phyloP scores from a whole-genome alignment of 106 monocot genomes.

The Dioscorea alata region DNA sequence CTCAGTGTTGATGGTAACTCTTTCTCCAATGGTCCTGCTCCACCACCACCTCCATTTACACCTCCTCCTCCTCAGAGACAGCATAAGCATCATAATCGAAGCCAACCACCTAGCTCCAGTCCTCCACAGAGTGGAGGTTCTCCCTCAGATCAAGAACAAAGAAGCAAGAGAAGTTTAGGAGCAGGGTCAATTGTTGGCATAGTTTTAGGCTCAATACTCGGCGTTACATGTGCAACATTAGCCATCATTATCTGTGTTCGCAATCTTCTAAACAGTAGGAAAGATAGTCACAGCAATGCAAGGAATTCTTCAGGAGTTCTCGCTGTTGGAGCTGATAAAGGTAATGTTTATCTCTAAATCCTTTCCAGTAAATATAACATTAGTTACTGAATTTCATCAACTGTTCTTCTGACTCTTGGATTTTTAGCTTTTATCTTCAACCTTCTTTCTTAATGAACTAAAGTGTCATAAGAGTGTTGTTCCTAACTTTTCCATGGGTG shows the following conservation, averaged over 20 bases:
- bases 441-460: too few species aligned
- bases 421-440: too few species aligned
- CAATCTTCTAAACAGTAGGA: conserved; percentile 16
- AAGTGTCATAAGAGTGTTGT: too few species aligned
- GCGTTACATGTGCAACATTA: conserved; percentile 22
- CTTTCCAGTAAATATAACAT: too few species aligned
- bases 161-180: conserved; percentile 18
- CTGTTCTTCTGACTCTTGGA: too few species aligned
- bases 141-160: conserved; percentile 4
- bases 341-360: conserved; percentile 10
- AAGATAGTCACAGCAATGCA: conserved; percentile 4
- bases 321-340: conserved; percentile 26
- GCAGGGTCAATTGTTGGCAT: conserved; percentile 37
- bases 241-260: conserved; percentile 17
- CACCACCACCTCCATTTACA: conserved; percentile 68
- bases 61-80: conserved; percentile 34
- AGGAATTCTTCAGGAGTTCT: conserved; percentile 16
- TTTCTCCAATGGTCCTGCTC: conserved; percentile 62
- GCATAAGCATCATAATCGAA: conserved; percentile 27
- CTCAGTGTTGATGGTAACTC: conserved; percentile 66
- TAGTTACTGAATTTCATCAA: too few species aligned
- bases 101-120: conserved; percentile 12
- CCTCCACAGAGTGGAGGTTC: conserved; percentile 12
- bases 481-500: too few species aligned
- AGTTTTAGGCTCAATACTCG: conserved; percentile 30